Conservation (phyloP, 495 filamentous ascomycete species). For the Diplogelasinospora grovesii region DNA sequence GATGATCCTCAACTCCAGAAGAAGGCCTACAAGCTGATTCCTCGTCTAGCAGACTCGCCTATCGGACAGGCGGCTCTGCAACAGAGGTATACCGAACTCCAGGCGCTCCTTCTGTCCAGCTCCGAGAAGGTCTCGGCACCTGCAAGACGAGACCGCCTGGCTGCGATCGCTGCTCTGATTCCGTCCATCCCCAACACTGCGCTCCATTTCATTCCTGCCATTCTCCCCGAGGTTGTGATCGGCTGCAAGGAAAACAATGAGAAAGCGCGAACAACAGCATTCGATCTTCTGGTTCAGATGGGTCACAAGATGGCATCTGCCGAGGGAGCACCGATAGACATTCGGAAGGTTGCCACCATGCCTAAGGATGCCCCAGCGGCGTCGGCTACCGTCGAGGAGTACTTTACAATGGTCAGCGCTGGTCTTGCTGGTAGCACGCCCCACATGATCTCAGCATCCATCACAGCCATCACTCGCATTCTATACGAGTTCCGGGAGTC, state of each 20-base stretch:
- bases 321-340: constrained; percentile 68
- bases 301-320: constrained; percentile 65
- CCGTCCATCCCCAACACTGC: constrained; percentile 65
- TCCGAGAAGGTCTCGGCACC: constrained; percentile 77
- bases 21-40: constrained; percentile 97
- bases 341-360: constrained; percentile 81
- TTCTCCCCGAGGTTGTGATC: constrained; percentile 89
- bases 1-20: constrained; percentile 94
- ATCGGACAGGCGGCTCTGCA: constrained; percentile 62
- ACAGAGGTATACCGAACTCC: constrained; percentile 67
- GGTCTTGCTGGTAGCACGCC: constrained; percentile 85
- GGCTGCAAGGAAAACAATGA: constrained; percentile 96
- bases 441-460: constrained; percentile 91
- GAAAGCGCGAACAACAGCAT: constrained; percentile 78
- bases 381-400: constrained; percentile 78
- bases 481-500: constrained; percentile 78
- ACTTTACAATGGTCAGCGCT: constrained; percentile 96
- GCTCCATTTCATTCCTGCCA: constrained; percentile 85
- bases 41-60: constrained; percentile 74
- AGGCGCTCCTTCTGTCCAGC: constrained; percentile 67
- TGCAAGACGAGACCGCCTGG: constrained; percentile 74
- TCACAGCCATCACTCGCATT: constrained; percentile 84
- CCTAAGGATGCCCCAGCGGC: constrained; percentile 68
- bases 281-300: constrained; percentile 85
- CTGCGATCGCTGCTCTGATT: constrained; percentile 71